These are phyloP conservation scores for Leccinum longicurvipes DNA, from an alignment of 768 basidiomycete genomes.

Conservation along the genomic window DNA sequence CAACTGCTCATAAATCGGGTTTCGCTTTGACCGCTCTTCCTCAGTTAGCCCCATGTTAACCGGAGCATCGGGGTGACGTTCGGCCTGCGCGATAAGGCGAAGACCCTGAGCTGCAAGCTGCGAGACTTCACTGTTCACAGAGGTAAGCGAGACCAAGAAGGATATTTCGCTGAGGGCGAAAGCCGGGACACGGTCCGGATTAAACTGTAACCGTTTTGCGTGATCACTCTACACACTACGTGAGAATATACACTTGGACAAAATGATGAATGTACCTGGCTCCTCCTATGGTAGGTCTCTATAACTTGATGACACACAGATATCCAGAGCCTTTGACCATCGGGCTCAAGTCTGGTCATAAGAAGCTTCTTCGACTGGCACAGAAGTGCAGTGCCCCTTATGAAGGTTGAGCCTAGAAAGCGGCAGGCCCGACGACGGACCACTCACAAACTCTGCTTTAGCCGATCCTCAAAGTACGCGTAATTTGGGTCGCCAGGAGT, in stretches of 20 bases:
- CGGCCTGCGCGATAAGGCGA: slow-evolving; percentile 63
- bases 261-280: slow-evolving; percentile 37
- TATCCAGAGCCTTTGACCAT: slow-evolving; percentile 68
- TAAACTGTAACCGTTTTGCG: slow-evolving; percentile 48
- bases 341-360: slow-evolving; percentile 53
- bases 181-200: slow-evolving; percentile 53
- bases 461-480: slow-evolving; percentile 38
- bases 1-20: slow-evolving; percentile 73
- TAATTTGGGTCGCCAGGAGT: slow-evolving; percentile 38
- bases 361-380: slow-evolving; percentile 58
- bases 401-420: not conserved
- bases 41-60: slow-evolving; percentile 48
- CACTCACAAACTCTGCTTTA: slow-evolving; percentile 47
- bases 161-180: slow-evolving; percentile 71
- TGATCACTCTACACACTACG: slow-evolving; percentile 35
- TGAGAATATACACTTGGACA: slow-evolving; percentile 1
- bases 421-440: slow-evolving; percentile 11
- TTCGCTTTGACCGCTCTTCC: slow-evolving; percentile 63
- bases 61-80: slow-evolving; percentile 59
- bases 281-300: slow-evolving; percentile 50
- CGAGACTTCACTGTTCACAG: slow-evolving; percentile 64
- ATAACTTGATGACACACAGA: slow-evolving; percentile 58
- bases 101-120: slow-evolving; percentile 66
- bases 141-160: slow-evolving; percentile 67
- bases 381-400: slow-evolving; percentile 30